Conservation (phyloP, 495 filamentous ascomycete genomes). For the Tuber magnatum region DNA sequence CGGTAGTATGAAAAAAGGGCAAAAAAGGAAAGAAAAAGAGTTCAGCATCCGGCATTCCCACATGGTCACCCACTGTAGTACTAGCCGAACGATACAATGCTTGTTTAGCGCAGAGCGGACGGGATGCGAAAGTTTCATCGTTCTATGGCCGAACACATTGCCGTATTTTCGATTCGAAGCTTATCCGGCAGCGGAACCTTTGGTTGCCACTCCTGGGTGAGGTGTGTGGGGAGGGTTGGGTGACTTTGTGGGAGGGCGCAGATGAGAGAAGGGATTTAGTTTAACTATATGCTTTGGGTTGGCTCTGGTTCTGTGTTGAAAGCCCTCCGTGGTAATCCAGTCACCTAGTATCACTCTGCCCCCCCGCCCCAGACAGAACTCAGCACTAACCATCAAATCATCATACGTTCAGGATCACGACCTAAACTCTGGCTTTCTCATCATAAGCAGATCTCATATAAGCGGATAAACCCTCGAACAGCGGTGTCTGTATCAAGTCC, state of each 20-base stretch:
- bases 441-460: background rate
- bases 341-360: background rate
- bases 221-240: fast-evolving
- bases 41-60: background rate
- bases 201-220: background rate
- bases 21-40: background rate
- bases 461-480: background rate
- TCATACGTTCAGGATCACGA: background rate
- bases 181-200: background rate
- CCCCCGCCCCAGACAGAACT: background rate
- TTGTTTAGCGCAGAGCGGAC: background rate
- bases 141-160: background rate
- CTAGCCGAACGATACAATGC: background rate
- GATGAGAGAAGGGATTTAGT: background rate
- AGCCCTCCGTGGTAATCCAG: background rate
- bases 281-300: background rate
- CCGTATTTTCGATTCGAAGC: background rate
- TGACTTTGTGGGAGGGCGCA: background rate
- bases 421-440: background rate
- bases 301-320: background rate
- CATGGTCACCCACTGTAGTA: background rate
- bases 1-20: background rate
- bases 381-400: background rate
- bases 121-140: background rate
- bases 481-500: background rate